phyloP scores from a whole-genome alignment of 352 stramenopile genomes.

The Phytopythium sindhum region DNA sequence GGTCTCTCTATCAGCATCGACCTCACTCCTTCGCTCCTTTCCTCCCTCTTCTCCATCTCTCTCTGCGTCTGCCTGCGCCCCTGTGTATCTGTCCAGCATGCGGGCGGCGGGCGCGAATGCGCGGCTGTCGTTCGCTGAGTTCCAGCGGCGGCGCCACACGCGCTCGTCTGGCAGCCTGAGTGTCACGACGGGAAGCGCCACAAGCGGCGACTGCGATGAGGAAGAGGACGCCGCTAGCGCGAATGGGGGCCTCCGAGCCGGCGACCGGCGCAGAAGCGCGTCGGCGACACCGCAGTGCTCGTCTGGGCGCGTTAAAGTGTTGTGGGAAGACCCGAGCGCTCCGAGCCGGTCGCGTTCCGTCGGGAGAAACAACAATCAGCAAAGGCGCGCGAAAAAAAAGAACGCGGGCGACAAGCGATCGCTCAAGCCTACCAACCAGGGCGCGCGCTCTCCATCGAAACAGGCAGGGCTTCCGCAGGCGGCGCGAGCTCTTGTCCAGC shows the following conservation, averaged over 20 bases:
- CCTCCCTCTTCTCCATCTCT: too few species aligned
- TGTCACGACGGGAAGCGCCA: not conserved
- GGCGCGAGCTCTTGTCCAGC: constrained; percentile 13
- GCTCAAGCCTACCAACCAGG: not conserved
- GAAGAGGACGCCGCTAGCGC: not conserved
- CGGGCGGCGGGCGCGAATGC: not conserved
- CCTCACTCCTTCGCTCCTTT: too few species aligned
- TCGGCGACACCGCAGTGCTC: not conserved
- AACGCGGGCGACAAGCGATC: not conserved
- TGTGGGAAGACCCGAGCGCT: constrained; percentile 3
- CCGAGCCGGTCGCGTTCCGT: not conserved
- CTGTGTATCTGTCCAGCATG: not conserved
- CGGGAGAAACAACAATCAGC: not conserved
- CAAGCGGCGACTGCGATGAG: not conserved
- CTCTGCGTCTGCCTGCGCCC: not conserved
- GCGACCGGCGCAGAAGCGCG: not conserved
- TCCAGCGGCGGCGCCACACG: not conserved
- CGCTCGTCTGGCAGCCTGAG: not conserved
- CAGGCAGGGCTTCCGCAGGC: not conserved
- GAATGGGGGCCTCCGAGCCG: too few species aligned
- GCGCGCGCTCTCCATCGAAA: not conserved
- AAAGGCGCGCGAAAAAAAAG: not conserved
- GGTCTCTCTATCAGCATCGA: too few species aligned
- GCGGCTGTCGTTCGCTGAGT: constrained; percentile 1
- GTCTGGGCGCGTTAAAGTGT: not conserved